These are phyloP conservation scores for Penicillium soppii DNA, from an alignment of 495 filamentous ascomycete genomes.

Conservation along the genomic window DNA sequence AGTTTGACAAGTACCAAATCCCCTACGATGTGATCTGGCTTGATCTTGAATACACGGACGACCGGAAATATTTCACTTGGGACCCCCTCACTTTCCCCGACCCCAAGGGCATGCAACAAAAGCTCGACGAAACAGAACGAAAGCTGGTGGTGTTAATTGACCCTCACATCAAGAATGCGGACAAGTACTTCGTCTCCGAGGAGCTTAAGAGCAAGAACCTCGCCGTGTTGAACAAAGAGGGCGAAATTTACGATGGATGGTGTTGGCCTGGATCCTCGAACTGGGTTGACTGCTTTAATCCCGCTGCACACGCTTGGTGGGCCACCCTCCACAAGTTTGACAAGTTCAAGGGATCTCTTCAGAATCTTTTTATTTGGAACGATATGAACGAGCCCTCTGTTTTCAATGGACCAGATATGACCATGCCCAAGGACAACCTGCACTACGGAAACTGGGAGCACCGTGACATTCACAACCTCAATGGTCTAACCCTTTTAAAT, in stretches of 20 bases:
- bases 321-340: slow-evolving; percentile 80
- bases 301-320: slow-evolving; percentile 87
- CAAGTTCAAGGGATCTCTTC: slow-evolving; percentile 74
- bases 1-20: slow-evolving; percentile 91
- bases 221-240: slow-evolving; percentile 85
- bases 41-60: slow-evolving; percentile 94
- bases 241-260: slow-evolving; percentile 88
- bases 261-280: slow-evolving; percentile 97
- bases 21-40: slow-evolving; percentile 99
- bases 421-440: slow-evolving; percentile 97
- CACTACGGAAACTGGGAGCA: slow-evolving; percentile 94
- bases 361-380: slow-evolving; percentile 95
- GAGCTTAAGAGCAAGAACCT: slow-evolving; percentile 82
- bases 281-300: slow-evolving; percentile 95
- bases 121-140: slow-evolving; percentile 75
- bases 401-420: slow-evolving; percentile 93
- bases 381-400: slow-evolving; percentile 99
- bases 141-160: slow-evolving; percentile 96
- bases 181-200: slow-evolving; percentile 69
- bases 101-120: slow-evolving; percentile 82
- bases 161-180: slow-evolving; percentile 93
- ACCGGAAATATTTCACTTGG: slow-evolving; percentile 97
- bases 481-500: slow-evolving; percentile 91
- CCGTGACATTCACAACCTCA: slow-evolving; percentile 91
- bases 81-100: slow-evolving; percentile 82